Conservation (phyloP, 495 filamentous ascomycete species). For the Immersiella caudata region DNA sequence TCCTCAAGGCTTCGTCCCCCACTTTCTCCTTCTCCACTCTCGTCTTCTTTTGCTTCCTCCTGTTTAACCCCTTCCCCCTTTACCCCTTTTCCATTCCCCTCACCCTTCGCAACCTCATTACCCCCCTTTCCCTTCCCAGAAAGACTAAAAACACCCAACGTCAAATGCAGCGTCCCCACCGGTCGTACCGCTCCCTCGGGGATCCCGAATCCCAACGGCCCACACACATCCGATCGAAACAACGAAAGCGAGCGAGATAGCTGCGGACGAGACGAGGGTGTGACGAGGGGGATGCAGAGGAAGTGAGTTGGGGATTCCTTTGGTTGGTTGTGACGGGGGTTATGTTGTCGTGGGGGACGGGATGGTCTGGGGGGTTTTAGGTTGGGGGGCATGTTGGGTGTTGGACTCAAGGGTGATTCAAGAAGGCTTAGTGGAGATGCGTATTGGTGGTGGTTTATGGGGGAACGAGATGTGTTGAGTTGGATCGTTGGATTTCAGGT, state of each 20-base stretch:
- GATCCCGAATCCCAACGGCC: slow-evolving; percentile 37
- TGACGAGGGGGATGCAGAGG: slow-evolving; percentile 80
- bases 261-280: slow-evolving; percentile 60
- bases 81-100: background rate
- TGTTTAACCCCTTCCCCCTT: background rate
- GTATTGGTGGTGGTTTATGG: background rate
- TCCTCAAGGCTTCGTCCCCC: slow-evolving; percentile 46
- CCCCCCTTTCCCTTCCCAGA: slow-evolving; percentile 40
- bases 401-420: background rate
- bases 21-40: too few relatives aligned
- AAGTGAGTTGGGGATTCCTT: slow-evolving; percentile 72
- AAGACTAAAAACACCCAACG: slow-evolving; percentile 85
- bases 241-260: slow-evolving; percentile 60
- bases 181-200: slow-evolving; percentile 72
- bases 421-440: background rate
- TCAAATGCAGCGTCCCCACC: slow-evolving; percentile 79
- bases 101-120: background rate
- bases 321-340: slow-evolving; percentile 22
- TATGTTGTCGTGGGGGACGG: slow-evolving; percentile 8
- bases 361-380: background rate
- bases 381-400: slow-evolving; percentile 17
- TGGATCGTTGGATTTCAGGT: too few relatives aligned
- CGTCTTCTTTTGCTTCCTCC: too few relatives aligned
- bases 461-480: background rate
- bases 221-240: slow-evolving; percentile 62